phyloP scores from a whole-genome alignment of 208 protist genomes.

The Endotrypanum monterogeii region DNA sequence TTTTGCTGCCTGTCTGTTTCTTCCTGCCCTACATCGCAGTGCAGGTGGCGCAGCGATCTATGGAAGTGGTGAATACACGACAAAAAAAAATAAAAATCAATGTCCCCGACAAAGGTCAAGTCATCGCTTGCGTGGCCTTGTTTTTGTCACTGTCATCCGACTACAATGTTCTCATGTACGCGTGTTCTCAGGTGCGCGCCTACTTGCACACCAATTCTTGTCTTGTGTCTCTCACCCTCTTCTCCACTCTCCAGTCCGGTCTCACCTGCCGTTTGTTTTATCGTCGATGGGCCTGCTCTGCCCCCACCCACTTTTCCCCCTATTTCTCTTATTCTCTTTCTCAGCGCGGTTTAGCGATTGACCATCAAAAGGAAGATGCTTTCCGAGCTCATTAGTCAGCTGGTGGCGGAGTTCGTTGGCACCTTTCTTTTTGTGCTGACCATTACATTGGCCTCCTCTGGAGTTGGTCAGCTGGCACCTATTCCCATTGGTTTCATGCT shows the following conservation, averaged over 20 bases:
- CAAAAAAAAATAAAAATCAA: background rate
- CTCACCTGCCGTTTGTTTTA: too few species aligned
- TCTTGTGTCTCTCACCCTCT: too few species aligned
- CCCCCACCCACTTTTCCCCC: background rate
- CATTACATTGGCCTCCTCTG: conserved; percentile 66
- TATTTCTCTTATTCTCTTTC: background rate
- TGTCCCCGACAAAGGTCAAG: background rate
- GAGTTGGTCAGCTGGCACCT: conserved; percentile 69
- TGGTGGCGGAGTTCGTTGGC: conserved; percentile 83
- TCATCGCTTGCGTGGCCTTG: background rate
- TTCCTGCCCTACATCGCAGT: too few species aligned
- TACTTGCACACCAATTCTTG: too few species aligned
- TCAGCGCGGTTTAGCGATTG: background rate
- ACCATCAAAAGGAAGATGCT: conserved; percentile 32
- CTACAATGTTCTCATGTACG: background rate
- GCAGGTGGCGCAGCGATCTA: too few species aligned
- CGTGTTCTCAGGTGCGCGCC: background rate
- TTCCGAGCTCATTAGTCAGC: conserved; percentile 65
- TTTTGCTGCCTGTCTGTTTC: too few species aligned
- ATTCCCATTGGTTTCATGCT: conserved; percentile 90
- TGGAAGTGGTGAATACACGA: too few species aligned
- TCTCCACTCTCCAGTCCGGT: too few species aligned
- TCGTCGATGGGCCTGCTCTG: too few species aligned
- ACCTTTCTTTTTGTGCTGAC: conserved; percentile 88
- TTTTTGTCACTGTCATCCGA: background rate